Evolutionary conservation across 1,284 basidiomycete genomes (phyloP).

Genomic region (Kalmanozyma brasiliensis): DNA sequence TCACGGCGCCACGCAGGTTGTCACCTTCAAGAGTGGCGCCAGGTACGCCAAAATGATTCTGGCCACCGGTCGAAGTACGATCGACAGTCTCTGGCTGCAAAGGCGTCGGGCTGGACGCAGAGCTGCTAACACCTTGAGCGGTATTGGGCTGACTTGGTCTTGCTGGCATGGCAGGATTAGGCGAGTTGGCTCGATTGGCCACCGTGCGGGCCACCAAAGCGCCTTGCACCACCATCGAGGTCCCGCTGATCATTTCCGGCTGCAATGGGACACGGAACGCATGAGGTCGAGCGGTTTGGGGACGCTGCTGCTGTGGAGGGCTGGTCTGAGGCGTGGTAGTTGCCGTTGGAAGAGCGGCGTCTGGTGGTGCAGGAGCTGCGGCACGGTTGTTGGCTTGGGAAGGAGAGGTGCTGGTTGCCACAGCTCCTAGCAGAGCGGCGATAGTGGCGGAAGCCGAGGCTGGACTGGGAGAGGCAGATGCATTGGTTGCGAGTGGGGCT

Average conservation of each 20-base stretch:
- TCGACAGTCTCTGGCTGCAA: background rate
- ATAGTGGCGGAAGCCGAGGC: constrained; percentile 25
- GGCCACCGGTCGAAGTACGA: background rate
- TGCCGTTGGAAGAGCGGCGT: background rate
- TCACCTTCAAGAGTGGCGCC: constrained; percentile 20
- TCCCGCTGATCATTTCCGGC: constrained; percentile 52
- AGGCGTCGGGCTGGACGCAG: background rate
- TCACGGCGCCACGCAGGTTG: constrained; percentile 51
- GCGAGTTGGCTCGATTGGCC: constrained; percentile 19
- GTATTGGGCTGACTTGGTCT: background rate
- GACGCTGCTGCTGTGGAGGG: constrained; percentile 9
- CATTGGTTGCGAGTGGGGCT: background rate
- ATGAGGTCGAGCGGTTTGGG: constrained; percentile 10
- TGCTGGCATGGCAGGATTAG: background rate
- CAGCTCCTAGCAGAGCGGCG: constrained; percentile 29
- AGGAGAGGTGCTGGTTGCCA: background rate
- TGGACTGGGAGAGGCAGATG: background rate
- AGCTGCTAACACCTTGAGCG: background rate
- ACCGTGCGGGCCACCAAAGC: constrained; percentile 56
- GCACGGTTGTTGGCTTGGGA: background rate
- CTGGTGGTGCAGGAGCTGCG: background rate
- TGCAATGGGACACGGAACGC: constrained; percentile 33
- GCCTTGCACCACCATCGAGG: constrained; percentile 65
- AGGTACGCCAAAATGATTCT: background rate
- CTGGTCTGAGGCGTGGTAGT: constrained; percentile 1